Base-by-base conservation (phyloP, 225 moss, liverwort and hornwort genomes). In the Pseudoscleropodium purum region DNA sequence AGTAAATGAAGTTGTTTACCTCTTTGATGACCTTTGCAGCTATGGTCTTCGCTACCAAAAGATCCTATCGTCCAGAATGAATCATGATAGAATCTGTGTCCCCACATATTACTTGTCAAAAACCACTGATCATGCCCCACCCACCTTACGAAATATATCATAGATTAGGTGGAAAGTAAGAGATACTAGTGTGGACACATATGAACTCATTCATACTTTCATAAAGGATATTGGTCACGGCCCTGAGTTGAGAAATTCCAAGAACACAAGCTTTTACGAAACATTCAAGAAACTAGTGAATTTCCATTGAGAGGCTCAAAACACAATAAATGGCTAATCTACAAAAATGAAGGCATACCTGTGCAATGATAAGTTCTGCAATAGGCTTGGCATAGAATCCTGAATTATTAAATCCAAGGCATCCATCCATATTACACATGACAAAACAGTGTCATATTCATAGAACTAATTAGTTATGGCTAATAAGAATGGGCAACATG, bases 1-100 rank as follows among this genome's bases (percentile, higher is more conserved):
- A 64, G 59, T 37, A 84, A 82, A 67, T 76, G 17, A 91, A 51
- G 41, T 37, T 85, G 31, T 24, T 74, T 95, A 99, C 98, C 96
- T 99, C 99, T 91, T 95, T 95, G 82, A 99, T 97, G 87, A 97
- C 99, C 91, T 96, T 99, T 63, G 89, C 91, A 68, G 94, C 97
- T 84, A 99, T 90, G 57, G 93, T 93, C 89, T 93, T 95, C 30
- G 99, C 99, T 66, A 94, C 95, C 79, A 76, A 67, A 60, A 97
- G 94, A 92, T 97, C 97, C 83, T 97, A 97, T 37, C 97, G 95
- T 87, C 99, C 99, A 37, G 96, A 97, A 87, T 97, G 96, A 87
- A 99, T 99, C 99, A 99, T 97, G 51, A 99, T 97, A 52, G 99
- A 97, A 90, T 99, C 97, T 59, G 99, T 99, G 91, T 99, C 99